Conservation (phyloP, 2,329 filamentous ascomycete species). For the Hypocreales sp. region DNA sequence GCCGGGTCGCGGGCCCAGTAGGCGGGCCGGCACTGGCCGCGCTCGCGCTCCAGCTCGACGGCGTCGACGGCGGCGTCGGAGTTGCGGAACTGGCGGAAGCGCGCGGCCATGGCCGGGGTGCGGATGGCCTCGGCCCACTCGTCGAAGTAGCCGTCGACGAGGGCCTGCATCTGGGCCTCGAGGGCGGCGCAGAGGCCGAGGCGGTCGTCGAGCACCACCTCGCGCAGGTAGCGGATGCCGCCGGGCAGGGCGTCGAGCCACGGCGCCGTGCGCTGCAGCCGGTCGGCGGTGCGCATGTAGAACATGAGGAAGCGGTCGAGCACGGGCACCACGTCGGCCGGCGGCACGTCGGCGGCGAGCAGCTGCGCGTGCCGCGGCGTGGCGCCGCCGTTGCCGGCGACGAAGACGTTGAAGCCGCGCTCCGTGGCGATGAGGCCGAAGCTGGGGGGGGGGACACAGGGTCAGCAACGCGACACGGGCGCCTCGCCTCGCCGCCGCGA, state of each 20-base stretch:
- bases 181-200: conserved; percentile 73
- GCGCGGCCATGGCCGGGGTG: conserved; percentile 47
- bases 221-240: conserved; percentile 66
- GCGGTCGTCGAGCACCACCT: conserved; percentile 73
- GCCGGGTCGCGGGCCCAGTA: conserved; percentile 60
- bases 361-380: conserved; percentile 72
- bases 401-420: conserved; percentile 87
- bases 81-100: conserved; percentile 77
- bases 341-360: conserved; percentile 72
- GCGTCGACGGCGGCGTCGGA: conserved; percentile 53
- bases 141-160: conserved; percentile 75
- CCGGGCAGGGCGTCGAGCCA: conserved; percentile 79
- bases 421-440: conserved; percentile 87
- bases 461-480: no score
- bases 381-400: conserved; percentile 78
- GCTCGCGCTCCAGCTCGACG: conserved; percentile 57
- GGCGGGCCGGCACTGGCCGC: conserved; percentile 57
- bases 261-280: conserved; percentile 72
- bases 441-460: no score
- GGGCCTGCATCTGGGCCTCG: conserved; percentile 74
- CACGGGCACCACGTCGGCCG: conserved; percentile 67
- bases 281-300: conserved; percentile 86
- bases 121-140: conserved; percentile 79
- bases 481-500: no score
- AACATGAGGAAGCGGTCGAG: conserved; percentile 84